Conservation (phyloP, 1,284 basidiomycete species). For the Cryptococcus floricola region DNA sequence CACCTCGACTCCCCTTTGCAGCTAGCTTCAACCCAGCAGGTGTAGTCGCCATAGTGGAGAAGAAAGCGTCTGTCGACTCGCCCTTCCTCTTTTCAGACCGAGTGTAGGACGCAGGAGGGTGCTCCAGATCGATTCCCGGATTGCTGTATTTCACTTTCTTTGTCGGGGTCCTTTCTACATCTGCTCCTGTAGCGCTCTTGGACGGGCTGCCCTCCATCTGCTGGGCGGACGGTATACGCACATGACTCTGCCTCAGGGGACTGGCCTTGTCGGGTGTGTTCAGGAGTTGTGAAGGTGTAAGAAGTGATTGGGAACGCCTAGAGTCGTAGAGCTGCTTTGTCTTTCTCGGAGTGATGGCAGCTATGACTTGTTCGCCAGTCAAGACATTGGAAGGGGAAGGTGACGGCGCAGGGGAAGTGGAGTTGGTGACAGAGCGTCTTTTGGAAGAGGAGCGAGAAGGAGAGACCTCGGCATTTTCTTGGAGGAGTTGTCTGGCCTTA, state of each 20-base stretch:
- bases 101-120: conserved; percentile 5
- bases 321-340: conserved; percentile 20
- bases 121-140: conserved; percentile 21
- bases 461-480: background rate
- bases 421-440: background rate
- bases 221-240: conserved; percentile 9
- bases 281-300: background rate
- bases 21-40: background rate
- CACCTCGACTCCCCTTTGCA: background rate
- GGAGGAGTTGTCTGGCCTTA: conserved; percentile 25
- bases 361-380: conserved; percentile 1
- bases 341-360: conserved; percentile 36
- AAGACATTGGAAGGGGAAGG: background rate
- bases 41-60: conserved; percentile 26
- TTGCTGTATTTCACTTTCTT: conserved; percentile 20
- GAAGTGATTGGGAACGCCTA: background rate
- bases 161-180: conserved; percentile 22
- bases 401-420: conserved; percentile 1
- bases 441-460: background rate
- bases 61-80: conserved; percentile 30
- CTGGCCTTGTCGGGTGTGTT: conserved; percentile 15
- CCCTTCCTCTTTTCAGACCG: conserved; percentile 8
- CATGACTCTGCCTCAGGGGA: conserved; percentile 30
- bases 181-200: conserved; percentile 7
- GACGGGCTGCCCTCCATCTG: conserved; percentile 1